Percentiles rank a stretch among this genome's conserved stretches.
These are phyloP conservation scores for Penicillium daleae DNA, from an alignment of 495 filamentous ascomycete genomes.

Conservation along the genomic window DNA sequence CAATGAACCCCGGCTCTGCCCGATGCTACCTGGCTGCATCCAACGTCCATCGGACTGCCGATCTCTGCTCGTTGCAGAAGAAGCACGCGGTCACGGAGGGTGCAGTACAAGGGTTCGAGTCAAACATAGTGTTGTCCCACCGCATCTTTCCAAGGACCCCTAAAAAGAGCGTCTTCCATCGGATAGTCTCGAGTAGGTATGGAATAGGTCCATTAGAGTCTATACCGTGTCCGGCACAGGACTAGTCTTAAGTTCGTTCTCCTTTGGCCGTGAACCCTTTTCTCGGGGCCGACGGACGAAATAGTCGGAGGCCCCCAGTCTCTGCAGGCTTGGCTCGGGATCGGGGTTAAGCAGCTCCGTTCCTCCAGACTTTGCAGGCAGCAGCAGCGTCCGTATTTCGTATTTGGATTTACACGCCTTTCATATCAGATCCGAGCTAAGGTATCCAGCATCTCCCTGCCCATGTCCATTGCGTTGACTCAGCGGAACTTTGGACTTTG, in stretches of 20 bases:
- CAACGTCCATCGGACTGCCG: slow-evolving; percentile 9
- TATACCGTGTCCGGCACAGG: background rate
- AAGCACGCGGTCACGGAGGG: background rate
- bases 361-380: slow-evolving; percentile 8
- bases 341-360: slow-evolving; percentile 22
- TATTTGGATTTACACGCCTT: background rate
- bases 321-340: slow-evolving; percentile 1
- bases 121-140: background rate
- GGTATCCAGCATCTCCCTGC: background rate
- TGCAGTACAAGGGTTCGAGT: background rate
- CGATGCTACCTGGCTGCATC: slow-evolving; percentile 5
- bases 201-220: background rate
- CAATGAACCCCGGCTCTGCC: background rate
- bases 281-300: background rate
- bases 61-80: slow-evolving; percentile 16
- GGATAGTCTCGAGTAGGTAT: background rate
- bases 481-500: background rate
- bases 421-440: background rate
- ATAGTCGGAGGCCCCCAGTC: background rate
- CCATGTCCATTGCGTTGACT: slow-evolving; percentile 1
- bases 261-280: background rate
- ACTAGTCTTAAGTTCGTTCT: no score
- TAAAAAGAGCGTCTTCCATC: background rate
- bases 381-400: slow-evolving; percentile 12
- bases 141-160: background rate